phyloP scores from a whole-genome alignment of 2,329 filamentous ascomycete genomes.

The Nigrospora sphaerica region DNA sequence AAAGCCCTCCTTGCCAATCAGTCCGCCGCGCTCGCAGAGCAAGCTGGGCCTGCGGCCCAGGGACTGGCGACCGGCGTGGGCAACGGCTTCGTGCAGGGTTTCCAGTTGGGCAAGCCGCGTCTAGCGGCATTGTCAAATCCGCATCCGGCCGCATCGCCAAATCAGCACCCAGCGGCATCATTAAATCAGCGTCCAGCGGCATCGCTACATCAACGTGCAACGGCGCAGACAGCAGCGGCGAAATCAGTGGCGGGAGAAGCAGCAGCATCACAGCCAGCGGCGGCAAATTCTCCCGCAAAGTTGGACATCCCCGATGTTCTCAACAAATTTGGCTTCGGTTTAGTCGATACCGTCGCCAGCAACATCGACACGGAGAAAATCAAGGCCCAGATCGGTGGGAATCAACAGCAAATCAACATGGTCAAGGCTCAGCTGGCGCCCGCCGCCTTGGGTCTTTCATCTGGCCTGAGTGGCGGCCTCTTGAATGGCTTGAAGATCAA shows the following conservation, averaged over 20 bases:
- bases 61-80: slow-evolving; percentile 8
- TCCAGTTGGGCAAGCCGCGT: slow-evolving; percentile 4
- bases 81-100: slow-evolving; percentile 8
- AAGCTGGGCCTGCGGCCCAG: slow-evolving; percentile 8
- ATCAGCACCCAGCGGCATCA: too few relatives aligned
- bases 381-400: not conserved
- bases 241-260: too few relatives aligned
- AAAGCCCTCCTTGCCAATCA: slow-evolving; percentile 4
- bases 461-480: slow-evolving; percentile 9
- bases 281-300: too few relatives aligned
- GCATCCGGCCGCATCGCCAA: too few relatives aligned
- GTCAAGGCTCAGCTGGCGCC: slow-evolving; percentile 4
- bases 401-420: slow-evolving; percentile 2
- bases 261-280: too few relatives aligned
- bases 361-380: slow-evolving; percentile 13
- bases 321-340: slow-evolving; percentile 19
- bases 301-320: slow-evolving; percentile 7
- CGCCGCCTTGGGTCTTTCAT: slow-evolving; percentile 7
- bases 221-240: too few relatives aligned
- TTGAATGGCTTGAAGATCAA: slow-evolving; percentile 11
- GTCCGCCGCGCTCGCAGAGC: too few relatives aligned
- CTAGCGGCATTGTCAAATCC: not conserved
- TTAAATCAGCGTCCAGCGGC: too few relatives aligned
- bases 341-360: slow-evolving; percentile 15
- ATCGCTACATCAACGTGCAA: too few relatives aligned